A percentile compares a stretch with the other conserved stretches of the same genome.
Evolutionary conservation across 768 basidiomycete genomes (phyloP).

Genomic region (Collybiopsis confluens): DNA sequence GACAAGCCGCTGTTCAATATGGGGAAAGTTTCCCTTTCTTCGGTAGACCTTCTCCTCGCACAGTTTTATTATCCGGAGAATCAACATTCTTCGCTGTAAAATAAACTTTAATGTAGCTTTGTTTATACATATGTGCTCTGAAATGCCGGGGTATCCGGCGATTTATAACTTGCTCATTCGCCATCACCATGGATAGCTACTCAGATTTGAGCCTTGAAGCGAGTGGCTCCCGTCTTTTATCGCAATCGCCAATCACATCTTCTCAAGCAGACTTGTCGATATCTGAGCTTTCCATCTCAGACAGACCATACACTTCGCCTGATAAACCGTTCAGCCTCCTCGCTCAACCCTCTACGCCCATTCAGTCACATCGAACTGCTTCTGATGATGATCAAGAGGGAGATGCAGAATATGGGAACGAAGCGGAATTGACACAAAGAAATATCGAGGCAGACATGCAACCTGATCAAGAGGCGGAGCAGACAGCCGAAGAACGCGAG

Average conservation of each 20-base stretch:
- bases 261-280: constrained; percentile 51
- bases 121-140: background rate
- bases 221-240: constrained; percentile 39
- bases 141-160: background rate
- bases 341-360: constrained; percentile 15
- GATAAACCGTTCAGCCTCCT: constrained; percentile 26
- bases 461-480: no score
- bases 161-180: background rate
- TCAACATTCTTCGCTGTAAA: background rate
- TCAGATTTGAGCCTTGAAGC: constrained; percentile 22
- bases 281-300: constrained; percentile 48
- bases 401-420: constrained; percentile 23
- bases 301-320: constrained; percentile 19
- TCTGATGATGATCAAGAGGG: constrained; percentile 7
- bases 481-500: constrained; percentile 11
- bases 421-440: constrained; percentile 23
- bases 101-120: background rate
- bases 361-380: constrained; percentile 8
- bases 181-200: constrained; percentile 25
- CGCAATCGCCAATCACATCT: constrained; percentile 41
- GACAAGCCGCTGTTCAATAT: background rate
- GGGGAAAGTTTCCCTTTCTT: background rate
- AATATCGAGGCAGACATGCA: constrained; percentile 9
- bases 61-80: background rate
- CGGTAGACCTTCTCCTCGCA: background rate